Evolutionary conservation across 176 grass and related monocot genomes (phyloP).

Genomic region (Cenchrus fungigraminus): DNA sequence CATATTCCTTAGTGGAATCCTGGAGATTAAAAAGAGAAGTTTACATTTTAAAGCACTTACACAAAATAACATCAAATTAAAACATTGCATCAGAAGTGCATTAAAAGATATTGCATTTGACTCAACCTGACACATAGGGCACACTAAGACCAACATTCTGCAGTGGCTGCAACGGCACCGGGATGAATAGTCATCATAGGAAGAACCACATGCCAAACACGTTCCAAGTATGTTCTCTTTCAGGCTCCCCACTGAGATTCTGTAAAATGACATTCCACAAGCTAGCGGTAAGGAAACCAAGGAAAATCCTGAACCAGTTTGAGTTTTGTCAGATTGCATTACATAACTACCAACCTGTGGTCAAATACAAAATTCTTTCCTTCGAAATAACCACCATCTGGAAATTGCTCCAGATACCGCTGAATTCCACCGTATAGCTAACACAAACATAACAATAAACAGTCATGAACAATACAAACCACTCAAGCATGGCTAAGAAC

Average conservation of each 20-base stretch:
- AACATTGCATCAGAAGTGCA: not conserved
- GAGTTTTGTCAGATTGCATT: not conserved
- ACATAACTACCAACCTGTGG: slow-evolving; percentile 58
- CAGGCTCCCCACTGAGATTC: slow-evolving; percentile 81
- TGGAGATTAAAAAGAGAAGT: slow-evolving; percentile 35
- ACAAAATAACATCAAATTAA: not conserved
- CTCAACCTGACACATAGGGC: slow-evolving; percentile 63
- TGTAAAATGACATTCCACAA: slow-evolving; percentile 34
- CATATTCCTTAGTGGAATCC: slow-evolving; percentile 55
- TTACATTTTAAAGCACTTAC: not conserved
- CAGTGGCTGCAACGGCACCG: slow-evolving; percentile 76
- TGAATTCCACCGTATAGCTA: slow-evolving; percentile 96
- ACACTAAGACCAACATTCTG: slow-evolving; percentile 87
- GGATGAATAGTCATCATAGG: slow-evolving; percentile 85
- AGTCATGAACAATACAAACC: slow-evolving; percentile 23
- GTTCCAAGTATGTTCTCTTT: slow-evolving; percentile 62
- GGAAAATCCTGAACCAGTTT: slow-evolving; percentile 6
- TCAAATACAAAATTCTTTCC: slow-evolving; percentile 99
- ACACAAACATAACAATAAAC: slow-evolving; percentile 38
- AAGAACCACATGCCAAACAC: slow-evolving; percentile 75
- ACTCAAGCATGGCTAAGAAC: slow-evolving; percentile 13
- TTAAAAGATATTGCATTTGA: not conserved
- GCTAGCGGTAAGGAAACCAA: slow-evolving; percentile 25
- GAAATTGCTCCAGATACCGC: slow-evolving; percentile 88
- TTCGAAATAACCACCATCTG: slow-evolving; percentile 91